Base-by-base conservation (phyloP, 768 basidiomycete genomes). In the Tricholoma flavovirens region DNA sequence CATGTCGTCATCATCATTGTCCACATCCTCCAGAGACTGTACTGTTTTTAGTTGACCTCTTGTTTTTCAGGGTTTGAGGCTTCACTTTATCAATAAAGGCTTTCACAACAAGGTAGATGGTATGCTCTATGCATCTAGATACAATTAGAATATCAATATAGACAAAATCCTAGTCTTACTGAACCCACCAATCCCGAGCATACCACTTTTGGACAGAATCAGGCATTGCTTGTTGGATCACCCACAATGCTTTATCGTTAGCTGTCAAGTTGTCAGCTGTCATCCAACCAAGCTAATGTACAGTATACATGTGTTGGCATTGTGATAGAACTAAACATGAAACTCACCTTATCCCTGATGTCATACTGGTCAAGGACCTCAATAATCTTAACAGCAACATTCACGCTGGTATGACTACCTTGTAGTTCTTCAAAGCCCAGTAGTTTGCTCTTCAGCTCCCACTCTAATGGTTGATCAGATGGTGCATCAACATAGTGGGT, bases 111-210 rank as follows among this genome's bases (percentile, higher is more conserved):
- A 72, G 67, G 55, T 72, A 60, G 14, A 72, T 48, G 0, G 61
- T 57, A 49, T 73, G 71, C 52, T 73, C 71, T 63, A 73, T 72
- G 59, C 71, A 73, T 38, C 67, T 67, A 48, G 33, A 52, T 22
- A 43, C 36, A 14, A 53, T 51, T 10, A 53, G 49, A 53, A 51
- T 55, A 49, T 26, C 24, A 8, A 24, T 29, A 22, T 21, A 17
- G 19, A 33, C 42, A 24, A 26, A 32, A 55, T 29, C 35, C 29
- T 19, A 43, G 17, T 51, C 57, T 17, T 55, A 69, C 67, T 59
- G 49, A 2, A 67, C 59, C 54, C 56, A 54, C 22, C 56, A 59
- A 24, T 68, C 54, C 8, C 22, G 15, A 17, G 69, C 57, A 49
- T 61, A 56, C 68, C 68, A 72, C 19, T 45, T 35, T 29, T 54